A percentile compares a stretch with the other conserved stretches of the same genome.
These are phyloP conservation scores for Metarhizium brunneum DNA, from an alignment of 2,329 filamentous ascomycete species.

Conservation along the genomic window DNA sequence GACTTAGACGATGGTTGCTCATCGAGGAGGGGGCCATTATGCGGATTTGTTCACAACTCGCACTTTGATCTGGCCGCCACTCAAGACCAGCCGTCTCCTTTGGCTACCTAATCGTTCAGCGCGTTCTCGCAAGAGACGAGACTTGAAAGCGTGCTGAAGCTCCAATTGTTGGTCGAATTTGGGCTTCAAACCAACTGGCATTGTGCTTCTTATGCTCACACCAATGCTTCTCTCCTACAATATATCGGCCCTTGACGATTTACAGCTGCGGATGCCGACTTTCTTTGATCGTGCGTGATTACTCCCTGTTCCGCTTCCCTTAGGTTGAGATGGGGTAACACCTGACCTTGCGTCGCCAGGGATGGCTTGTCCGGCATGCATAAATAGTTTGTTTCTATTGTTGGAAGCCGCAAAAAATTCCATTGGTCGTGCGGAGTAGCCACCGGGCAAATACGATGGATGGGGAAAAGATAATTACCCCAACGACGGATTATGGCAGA, in stretches of 20 bases:
- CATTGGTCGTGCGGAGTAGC: not conserved
- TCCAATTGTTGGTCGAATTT: not conserved
- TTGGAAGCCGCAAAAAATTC: not conserved
- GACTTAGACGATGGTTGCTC: not conserved
- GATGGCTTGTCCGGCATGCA: not conserved
- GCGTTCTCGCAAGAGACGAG: not conserved
- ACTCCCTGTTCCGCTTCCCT: not conserved
- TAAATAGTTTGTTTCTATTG: slow-evolving; percentile 1
- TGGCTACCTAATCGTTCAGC: not conserved
- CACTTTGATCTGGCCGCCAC: too few species aligned
- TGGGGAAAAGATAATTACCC: not conserved
- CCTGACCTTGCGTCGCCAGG: not conserved
- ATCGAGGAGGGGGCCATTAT: not conserved
- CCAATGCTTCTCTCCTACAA: not conserved
- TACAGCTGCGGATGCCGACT: not conserved
- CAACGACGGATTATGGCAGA: not conserved
- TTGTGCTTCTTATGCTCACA: not conserved
- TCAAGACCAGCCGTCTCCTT: not conserved
- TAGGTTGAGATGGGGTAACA: too few species aligned
- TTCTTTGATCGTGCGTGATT: not conserved
- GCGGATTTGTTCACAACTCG: not conserved
- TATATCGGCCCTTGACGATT: too few species aligned
- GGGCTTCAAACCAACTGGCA: not conserved
- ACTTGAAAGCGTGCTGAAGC: not conserved
- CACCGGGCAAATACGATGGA: not conserved